These are phyloP conservation scores for Septoria petroselini DNA, from an alignment of 2,329 filamentous ascomycete genomes.

Conservation along the genomic window DNA sequence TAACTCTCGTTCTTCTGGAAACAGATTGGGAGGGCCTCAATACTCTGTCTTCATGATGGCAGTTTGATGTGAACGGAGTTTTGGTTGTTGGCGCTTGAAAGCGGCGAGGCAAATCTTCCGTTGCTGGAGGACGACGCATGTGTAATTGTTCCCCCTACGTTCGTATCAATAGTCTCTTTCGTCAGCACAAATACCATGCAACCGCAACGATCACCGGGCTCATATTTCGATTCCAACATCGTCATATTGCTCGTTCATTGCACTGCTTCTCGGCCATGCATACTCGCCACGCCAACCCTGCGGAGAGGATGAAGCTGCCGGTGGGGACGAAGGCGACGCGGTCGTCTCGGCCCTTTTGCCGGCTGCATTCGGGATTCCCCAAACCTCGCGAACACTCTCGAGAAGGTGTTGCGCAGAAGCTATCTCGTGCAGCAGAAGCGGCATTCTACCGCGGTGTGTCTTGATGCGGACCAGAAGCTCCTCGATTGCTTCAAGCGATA, in stretches of 20 bases:
- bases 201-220: not conserved
- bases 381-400: constrained; percentile 19
- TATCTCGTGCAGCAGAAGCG: constrained; percentile 23
- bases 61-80: not conserved
- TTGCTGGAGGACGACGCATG: too few species aligned
- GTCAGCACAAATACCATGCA: too few species aligned
- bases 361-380: constrained; percentile 12
- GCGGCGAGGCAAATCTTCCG: too few species aligned
- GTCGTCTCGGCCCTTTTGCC: constrained; percentile 5
- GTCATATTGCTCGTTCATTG: constrained; percentile 1
- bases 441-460: constrained; percentile 18
- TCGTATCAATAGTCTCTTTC: too few species aligned
- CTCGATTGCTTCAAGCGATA: constrained; percentile 24
- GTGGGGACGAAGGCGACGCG: not conserved
- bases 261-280: not conserved
- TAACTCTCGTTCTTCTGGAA: constrained; percentile 2
- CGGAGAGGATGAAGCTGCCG: constrained; percentile 1
- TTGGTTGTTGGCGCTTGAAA: too few species aligned
- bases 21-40: constrained; percentile 31
- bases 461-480: constrained; percentile 21
- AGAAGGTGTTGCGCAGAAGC: constrained; percentile 20
- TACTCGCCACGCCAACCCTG: not conserved
- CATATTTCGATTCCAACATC: constrained; percentile 4
- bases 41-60: constrained; percentile 17
- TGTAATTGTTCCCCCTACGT: too few species aligned